These are phyloP conservation scores for Talaromyces piceae DNA, from an alignment of 2,329 filamentous ascomycete genomes.

Conservation along the genomic window DNA sequence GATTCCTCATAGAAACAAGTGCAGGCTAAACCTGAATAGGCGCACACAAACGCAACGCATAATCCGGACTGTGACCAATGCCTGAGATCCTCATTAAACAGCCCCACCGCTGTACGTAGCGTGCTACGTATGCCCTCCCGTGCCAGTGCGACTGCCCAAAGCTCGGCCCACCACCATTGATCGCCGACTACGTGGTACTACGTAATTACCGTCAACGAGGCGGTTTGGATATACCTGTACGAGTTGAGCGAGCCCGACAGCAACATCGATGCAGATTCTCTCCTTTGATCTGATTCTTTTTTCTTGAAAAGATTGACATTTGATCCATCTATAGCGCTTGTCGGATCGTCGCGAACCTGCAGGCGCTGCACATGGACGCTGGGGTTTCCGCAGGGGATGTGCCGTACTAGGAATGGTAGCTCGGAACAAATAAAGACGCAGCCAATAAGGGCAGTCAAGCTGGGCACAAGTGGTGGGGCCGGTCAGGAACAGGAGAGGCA, in stretches of 20 bases:
- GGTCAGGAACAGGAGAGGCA: constrained; percentile 20
- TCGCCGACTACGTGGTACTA: background rate
- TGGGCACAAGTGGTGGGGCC: background rate
- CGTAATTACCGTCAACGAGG: too few species aligned
- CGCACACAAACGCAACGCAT: background rate
- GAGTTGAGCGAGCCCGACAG: too few species aligned
- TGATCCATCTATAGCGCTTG: background rate
- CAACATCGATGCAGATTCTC: too few species aligned
- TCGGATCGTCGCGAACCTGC: background rate
- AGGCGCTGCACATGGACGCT: background rate
- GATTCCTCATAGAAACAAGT: background rate
- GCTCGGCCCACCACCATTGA: constrained; percentile 12
- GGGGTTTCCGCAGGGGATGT: background rate
- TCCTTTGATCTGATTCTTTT: too few species aligned
- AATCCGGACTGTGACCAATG: background rate
- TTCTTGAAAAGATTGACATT: too few species aligned
- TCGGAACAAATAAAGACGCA: background rate
- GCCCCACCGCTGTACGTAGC: constrained; percentile 2
- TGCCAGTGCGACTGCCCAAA: background rate
- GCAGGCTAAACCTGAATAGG: background rate
- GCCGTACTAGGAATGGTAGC: constrained; percentile 3
- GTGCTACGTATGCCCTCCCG: background rate
- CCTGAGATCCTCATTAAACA: background rate
- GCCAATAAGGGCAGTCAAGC: background rate
- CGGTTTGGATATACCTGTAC: too few species aligned